phyloP scores from a whole-genome alignment of 192 early-diverging fungal species.

The Coemansia sp. region DNA sequence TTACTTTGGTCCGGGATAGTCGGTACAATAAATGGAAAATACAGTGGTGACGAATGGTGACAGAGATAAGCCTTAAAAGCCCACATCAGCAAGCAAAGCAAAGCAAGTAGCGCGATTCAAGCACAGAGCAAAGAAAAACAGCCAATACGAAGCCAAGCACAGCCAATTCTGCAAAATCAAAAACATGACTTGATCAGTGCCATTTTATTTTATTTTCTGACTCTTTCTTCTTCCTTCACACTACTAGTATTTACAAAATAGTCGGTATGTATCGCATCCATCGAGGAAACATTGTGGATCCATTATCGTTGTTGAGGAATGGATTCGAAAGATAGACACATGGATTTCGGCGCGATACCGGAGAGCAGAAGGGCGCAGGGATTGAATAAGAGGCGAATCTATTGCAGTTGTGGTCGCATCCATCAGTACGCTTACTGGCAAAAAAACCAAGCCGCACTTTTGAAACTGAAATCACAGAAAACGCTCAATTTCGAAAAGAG shows the following conservation, averaged over 20 bases:
- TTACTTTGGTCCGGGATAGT: background rate
- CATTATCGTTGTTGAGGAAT: background rate
- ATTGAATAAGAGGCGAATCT: background rate
- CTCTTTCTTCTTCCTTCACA: slow-evolving; percentile 20
- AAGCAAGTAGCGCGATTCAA: no score
- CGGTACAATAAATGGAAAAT: background rate
- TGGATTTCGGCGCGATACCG: background rate
- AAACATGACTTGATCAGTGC: no score
- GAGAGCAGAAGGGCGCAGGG: background rate
- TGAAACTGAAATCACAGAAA: background rate
- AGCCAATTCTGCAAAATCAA: no score
- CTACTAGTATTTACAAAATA: slow-evolving; percentile 13
- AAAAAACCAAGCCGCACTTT: no score
- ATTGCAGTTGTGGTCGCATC: background rate
- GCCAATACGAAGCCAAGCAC: no score
- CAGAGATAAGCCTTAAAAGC: no score
- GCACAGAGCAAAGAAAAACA: background rate
- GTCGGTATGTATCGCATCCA: slow-evolving; percentile 41
- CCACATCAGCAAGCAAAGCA: no score
- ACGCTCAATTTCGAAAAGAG: background rate
- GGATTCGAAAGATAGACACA: background rate
- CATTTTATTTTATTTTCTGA: no score
- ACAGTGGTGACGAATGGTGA: background rate
- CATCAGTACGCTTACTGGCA: background rate
- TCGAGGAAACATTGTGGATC: background rate